Base-by-base conservation (phyloP, 805 yeast species). In the Teunomyces pallodes region DNA sequence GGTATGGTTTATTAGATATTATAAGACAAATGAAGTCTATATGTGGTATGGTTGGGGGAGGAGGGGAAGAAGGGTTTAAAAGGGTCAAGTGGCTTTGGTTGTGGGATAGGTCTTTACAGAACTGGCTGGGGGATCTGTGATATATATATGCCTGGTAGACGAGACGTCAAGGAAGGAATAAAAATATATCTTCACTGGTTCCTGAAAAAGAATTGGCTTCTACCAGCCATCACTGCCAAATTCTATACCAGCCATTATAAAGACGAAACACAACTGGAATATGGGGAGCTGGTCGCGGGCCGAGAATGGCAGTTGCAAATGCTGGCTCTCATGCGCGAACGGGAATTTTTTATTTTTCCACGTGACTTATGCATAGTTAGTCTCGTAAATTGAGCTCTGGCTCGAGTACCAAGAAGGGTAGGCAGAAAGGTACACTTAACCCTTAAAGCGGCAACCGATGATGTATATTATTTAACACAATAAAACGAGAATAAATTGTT, bases 301-400 rank as follows among this genome's bases (percentile, higher is more conserved):
- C 41, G 29, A 24, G 41, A 38, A 38, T 2, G 30, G 41, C 30
- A 38, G 41, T 38, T 38, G 41, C 41, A 38, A 26, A 38, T 38
- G 44, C 44, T 42, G 44, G 44, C 26, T 42, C 28, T n/a, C 12
- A n/a, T n/a, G 6, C 27, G 32, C 35, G 24, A 28, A 12, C 14
- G 31, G 43, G 35, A 40, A 26, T 40, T 20, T 40, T 40, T 28
- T 40, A 3, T 14, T 14, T 14, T 39, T 30, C 13, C 46, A 44
- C 46, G 46, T 44, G 46, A 44, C 35, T 28, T 35, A 3, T 16
- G 12, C 42, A 28, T 44, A 44, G 42, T 36, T 44, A 14, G 17
- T n/a, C 13, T 44, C 46, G 46, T 44, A 44, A 44, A 27, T 9
- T 12, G 10, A 20, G 8, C 30, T 14, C 42, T 27, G 46, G 40